A percentile compares a stretch with the other conserved stretches of the same genome.
phyloP scores from a whole-genome alignment of 2,329 filamentous ascomycete genomes.

The Xylaria sp. region DNA sequence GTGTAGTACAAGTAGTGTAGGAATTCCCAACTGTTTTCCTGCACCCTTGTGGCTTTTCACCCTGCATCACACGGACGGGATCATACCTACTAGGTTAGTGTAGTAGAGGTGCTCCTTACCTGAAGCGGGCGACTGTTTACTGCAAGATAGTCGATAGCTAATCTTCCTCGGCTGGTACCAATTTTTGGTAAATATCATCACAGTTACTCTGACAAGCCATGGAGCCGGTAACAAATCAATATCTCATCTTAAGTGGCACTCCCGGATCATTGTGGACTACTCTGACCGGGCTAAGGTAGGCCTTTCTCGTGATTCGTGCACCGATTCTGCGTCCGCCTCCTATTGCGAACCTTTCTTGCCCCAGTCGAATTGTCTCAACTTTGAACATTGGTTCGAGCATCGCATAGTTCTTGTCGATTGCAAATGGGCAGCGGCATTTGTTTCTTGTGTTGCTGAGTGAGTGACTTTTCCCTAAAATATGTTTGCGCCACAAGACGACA shows the following conservation, averaged over 20 bases:
- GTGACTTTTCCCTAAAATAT: constrained; percentile 1
- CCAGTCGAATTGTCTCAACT: constrained; percentile 7
- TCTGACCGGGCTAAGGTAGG: neutral
- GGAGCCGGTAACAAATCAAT: constrained; percentile 23
- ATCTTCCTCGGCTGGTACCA: constrained; percentile 19
- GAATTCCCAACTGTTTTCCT: constrained; percentile 7
- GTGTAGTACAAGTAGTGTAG: too few species aligned
- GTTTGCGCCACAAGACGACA: constrained; percentile 6
- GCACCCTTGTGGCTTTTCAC: neutral
- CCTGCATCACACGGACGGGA: constrained; percentile 19
- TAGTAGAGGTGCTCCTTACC: neutral
- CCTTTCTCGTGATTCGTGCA: constrained; percentile 15
- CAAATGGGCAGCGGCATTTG: neutral
- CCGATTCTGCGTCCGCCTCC: neutral
- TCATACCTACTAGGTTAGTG: neutral
- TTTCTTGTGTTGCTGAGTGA: constrained; percentile 6
- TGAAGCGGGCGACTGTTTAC: neutral
- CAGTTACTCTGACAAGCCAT: constrained; percentile 19
- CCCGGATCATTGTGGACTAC: neutral
- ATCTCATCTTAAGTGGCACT: constrained; percentile 7
- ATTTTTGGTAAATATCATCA: constrained; percentile 9
- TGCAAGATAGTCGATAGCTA: constrained; percentile 20
- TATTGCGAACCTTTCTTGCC: constrained; percentile 1
- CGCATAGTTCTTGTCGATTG: neutral
- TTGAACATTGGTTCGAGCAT: constrained; percentile 11